Percentiles rank a stretch among this genome's conserved stretches.
phyloP scores from a whole-genome alignment of 441 rosid species.

The Hypseocharis bilobata region DNA sequence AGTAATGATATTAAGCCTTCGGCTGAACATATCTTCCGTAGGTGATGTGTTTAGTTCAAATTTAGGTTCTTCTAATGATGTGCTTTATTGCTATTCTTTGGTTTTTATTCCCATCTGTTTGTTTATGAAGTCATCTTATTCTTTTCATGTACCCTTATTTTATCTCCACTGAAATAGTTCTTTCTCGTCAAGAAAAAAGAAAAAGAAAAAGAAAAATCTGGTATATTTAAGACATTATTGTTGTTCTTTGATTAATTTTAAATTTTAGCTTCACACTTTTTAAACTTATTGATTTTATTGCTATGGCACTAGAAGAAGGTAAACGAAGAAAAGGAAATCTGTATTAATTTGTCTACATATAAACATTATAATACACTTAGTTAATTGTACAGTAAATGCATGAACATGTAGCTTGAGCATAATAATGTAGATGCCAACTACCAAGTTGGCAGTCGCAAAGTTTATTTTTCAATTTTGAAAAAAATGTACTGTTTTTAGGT shows the following conservation, averaged over 20 bases:
- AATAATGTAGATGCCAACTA: background rate
- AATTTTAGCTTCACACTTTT: background rate
- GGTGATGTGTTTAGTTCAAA: background rate
- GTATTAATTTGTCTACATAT: no score
- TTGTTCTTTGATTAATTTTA: background rate
- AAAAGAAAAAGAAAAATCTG: background rate
- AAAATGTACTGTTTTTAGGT: constrained; percentile 30
- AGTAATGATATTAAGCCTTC: background rate
- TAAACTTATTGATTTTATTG: background rate
- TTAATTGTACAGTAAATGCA: background rate
- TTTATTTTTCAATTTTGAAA: background rate
- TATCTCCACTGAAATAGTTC: no score
- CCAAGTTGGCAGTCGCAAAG: no score
- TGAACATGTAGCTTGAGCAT: background rate
- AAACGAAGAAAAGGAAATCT: no score
- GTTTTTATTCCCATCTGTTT: background rate
- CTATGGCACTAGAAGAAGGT: background rate
- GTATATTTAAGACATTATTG: background rate
- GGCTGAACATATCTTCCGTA: background rate
- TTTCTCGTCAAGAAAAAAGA: background rate
- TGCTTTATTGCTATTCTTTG: background rate
- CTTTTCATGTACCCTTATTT: background rate
- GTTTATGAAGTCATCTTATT: background rate
- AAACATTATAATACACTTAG: no score
- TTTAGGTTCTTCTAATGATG: background rate